phyloP scores from a whole-genome alignment of 768 basidiomycete genomes.

The Suillus alpinus region DNA sequence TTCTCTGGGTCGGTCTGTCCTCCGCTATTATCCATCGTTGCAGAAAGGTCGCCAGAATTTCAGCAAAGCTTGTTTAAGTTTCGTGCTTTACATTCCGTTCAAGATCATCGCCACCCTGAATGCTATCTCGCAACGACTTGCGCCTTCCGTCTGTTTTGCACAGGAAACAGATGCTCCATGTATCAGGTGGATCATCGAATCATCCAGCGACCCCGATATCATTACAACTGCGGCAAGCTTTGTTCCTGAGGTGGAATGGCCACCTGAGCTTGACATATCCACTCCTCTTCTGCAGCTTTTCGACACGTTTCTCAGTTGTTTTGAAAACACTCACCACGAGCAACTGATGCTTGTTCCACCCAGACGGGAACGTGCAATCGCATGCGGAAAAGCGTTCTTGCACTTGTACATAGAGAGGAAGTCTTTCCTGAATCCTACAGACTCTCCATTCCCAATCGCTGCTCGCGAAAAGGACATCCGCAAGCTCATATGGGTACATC shows the following conservation, averaged over 20 bases:
- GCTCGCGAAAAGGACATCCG: background rate
- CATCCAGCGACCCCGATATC: slow-evolving; percentile 5
- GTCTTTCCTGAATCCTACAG: background rate
- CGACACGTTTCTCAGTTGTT: slow-evolving; percentile 8
- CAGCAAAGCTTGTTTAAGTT: background rate
- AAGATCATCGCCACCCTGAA: background rate
- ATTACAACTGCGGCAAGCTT: slow-evolving; percentile 11
- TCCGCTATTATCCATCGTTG: background rate
- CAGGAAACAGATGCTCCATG: slow-evolving; percentile 1
- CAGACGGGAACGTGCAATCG: slow-evolving; percentile 7
- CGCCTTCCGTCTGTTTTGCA: background rate
- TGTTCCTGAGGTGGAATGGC: slow-evolving; percentile 15
- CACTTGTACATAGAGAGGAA: slow-evolving; percentile 8
- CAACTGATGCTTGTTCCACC: slow-evolving; percentile 2
- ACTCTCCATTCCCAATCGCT: background rate
- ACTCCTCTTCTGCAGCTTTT: slow-evolving; percentile 4
- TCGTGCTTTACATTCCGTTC: slow-evolving; percentile 4
- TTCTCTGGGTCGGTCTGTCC: background rate
- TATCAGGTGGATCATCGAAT: slow-evolving; percentile 9
- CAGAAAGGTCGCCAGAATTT: background rate
- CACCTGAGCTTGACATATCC: slow-evolving; percentile 11
- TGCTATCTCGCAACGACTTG: background rate
- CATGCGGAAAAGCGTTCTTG: slow-evolving; percentile 9
- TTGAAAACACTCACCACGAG: slow-evolving; percentile 3
- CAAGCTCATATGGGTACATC: slow-evolving; percentile 7